Conservation (phyloP, 2,329 filamentous ascomycete genomes). For the Mycosphaerelloides madeirae region DNA sequence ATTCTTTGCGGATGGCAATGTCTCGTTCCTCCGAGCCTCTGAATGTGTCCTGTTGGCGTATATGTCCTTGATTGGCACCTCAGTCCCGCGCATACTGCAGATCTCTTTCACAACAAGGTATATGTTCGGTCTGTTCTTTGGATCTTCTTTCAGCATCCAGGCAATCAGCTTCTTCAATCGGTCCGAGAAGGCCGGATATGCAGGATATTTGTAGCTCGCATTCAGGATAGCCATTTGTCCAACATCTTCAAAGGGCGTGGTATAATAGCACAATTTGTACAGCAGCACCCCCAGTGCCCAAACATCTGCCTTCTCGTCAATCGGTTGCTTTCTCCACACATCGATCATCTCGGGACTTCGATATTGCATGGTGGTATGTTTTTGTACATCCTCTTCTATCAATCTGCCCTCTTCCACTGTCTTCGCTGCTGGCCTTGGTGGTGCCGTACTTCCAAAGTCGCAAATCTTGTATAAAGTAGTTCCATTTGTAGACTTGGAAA, state of each 20-base stretch:
- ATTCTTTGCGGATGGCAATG: conserved; percentile 54
- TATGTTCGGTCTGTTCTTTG: conserved; percentile 77
- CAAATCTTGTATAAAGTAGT: conserved; percentile 86
- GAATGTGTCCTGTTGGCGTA: conserved; percentile 55
- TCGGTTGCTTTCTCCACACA: conserved; percentile 91
- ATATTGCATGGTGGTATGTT: conserved; percentile 95
- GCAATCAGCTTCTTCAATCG: conserved; percentile 84
- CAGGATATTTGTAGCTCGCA: conserved; percentile 86
- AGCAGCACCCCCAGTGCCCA: conserved; percentile 93
- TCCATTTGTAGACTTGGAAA: conserved; percentile 57
- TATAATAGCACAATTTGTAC: conserved; percentile 99
- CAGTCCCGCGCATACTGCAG: conserved; percentile 78
- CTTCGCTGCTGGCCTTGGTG: conserved; percentile 76
- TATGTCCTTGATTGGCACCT: conserved; percentile 79
- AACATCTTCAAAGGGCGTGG: conserved; percentile 95
- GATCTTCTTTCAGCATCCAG: conserved; percentile 84
- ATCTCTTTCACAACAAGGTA: conserved; percentile 86
- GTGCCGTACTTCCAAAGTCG: conserved; percentile 90
- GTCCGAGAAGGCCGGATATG: conserved; percentile 84
- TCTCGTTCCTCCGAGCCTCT: conserved; percentile 58
- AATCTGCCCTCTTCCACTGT: conserved; percentile 83
- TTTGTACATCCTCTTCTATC: conserved; percentile 95
- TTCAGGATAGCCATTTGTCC: conserved; percentile 97
- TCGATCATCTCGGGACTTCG: conserved; percentile 98
- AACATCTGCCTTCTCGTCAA: conserved; percentile 98